Evolutionary conservation across 495 filamentous ascomycete species (phyloP).

Genomic region (Penicillium bovifimosum): DNA sequence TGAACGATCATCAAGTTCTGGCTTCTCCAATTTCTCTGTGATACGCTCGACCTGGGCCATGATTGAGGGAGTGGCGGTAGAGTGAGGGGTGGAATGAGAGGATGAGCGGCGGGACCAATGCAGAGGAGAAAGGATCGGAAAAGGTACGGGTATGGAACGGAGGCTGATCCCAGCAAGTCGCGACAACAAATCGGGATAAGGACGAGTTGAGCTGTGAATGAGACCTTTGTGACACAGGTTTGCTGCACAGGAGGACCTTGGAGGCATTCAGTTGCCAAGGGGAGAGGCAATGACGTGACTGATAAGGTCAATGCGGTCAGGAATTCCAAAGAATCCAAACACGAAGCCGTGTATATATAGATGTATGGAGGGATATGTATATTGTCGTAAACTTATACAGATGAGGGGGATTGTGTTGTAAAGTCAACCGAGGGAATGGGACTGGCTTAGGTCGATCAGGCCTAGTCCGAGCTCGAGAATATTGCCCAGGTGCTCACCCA

Average conservation of each 20-base stretch:
- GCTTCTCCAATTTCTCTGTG: slow-evolving; percentile 77
- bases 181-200: slow-evolving; percentile 16
- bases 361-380: background rate
- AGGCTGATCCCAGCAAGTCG: slow-evolving; percentile 11
- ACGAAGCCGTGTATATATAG: background rate
- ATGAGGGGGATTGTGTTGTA: background rate
- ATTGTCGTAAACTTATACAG: background rate
- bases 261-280: slow-evolving; percentile 26
- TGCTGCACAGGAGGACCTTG: slow-evolving; percentile 41
- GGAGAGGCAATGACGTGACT: slow-evolving; percentile 11
- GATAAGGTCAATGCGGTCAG: slow-evolving; percentile 8
- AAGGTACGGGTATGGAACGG: slow-evolving; percentile 9
- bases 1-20: slow-evolving; percentile 77
- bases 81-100: slow-evolving; percentile 16
- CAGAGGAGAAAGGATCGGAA: slow-evolving; percentile 18
- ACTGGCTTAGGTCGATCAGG: background rate
- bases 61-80: slow-evolving; percentile 21
- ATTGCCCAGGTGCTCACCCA: background rate
- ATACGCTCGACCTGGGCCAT: slow-evolving; percentile 59
- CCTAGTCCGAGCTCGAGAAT: background rate
- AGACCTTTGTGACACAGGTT: slow-evolving; percentile 31
- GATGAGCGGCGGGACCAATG: slow-evolving; percentile 17
- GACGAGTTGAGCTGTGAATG: slow-evolving; percentile 19
- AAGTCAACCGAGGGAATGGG: slow-evolving; percentile 1
- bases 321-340: background rate